Evolutionary conservation across 805 yeast genomes (phyloP).

Genomic region (Schwanniomyces polymorphus): DNA sequence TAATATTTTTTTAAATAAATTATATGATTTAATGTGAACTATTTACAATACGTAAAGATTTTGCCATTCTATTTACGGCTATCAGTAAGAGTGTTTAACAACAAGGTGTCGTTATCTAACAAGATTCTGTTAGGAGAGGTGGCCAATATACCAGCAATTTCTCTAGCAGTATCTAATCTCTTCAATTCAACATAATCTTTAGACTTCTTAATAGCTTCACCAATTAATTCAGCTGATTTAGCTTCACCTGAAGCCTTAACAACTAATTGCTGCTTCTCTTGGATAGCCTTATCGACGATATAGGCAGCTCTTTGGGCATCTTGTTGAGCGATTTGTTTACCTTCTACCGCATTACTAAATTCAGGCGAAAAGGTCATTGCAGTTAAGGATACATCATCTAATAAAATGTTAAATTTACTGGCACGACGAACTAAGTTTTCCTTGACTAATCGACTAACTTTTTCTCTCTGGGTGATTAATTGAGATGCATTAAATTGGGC

Average conservation of each 20-base stretch:
- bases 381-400: slow-evolving; percentile 96
- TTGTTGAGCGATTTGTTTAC: slow-evolving; percentile 98
- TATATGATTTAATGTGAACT: slow-evolving; percentile 2
- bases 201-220: slow-evolving; percentile 97
- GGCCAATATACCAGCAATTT: slow-evolving; percentile 84
- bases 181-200: slow-evolving; percentile 95
- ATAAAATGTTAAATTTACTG: slow-evolving; percentile 75
- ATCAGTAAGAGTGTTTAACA: slow-evolving; percentile 86
- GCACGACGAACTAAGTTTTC: slow-evolving; percentile 93
- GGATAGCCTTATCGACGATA: slow-evolving; percentile 93
- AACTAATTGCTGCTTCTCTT: slow-evolving; percentile 95
- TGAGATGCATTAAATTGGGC: slow-evolving; percentile 99
- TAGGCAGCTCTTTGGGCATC: slow-evolving; percentile 99
- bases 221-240: slow-evolving; percentile 94
- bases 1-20: neutral
- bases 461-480: slow-evolving; percentile 97
- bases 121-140: slow-evolving; percentile 88
- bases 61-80: slow-evolving; percentile 46
- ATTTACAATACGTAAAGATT: slow-evolving; percentile 4
- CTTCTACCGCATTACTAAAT: slow-evolving; percentile 96
- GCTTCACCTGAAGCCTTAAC: slow-evolving; percentile 99
- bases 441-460: slow-evolving; percentile 86
- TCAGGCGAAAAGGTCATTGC: slow-evolving; percentile 98
- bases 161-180: slow-evolving; percentile 95
- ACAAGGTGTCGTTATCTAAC: slow-evolving; percentile 87